phyloP scores from a whole-genome alignment of 768 basidiomycete genomes.

The Tylopilus cervinicoccineus region DNA sequence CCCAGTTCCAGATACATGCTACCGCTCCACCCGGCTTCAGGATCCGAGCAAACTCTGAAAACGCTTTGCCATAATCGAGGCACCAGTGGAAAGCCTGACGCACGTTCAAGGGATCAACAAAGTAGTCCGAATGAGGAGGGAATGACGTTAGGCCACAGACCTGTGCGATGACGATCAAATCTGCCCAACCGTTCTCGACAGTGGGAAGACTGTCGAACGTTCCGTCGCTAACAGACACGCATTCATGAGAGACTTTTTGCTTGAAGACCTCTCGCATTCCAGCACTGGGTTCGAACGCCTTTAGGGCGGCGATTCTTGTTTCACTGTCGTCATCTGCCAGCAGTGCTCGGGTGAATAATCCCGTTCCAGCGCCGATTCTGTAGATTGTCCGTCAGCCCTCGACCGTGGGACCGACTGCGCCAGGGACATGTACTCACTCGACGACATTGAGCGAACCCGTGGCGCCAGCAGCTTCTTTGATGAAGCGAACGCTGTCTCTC shows the following conservation, averaged over 20 bases:
- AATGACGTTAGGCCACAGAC: conserved; percentile 30
- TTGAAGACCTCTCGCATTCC: conserved; percentile 81
- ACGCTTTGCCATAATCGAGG: conserved; percentile 69
- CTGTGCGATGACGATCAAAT: conserved; percentile 76
- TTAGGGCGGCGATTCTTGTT: conserved; percentile 46
- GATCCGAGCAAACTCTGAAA: conserved; percentile 73
- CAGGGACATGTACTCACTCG: too few relatives aligned
- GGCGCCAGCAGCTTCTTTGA: conserved; percentile 45
- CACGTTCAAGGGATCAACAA: conserved; percentile 7
- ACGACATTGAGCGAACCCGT: conserved; percentile 53
- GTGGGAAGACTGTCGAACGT: conserved; percentile 59
- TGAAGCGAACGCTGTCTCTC: conserved; percentile 51
- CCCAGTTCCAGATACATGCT: conserved; percentile 87
- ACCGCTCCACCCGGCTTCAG: conserved; percentile 69
- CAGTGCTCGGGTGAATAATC: conserved; percentile 83
- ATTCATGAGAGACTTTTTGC: conserved; percentile 49
- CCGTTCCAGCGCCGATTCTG: conserved; percentile 83
- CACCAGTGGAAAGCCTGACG: conserved; percentile 92
- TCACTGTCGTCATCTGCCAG: conserved; percentile 60
- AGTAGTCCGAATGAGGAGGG: background rate
- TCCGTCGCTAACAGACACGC: conserved; percentile 56
- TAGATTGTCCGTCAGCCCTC: background rate
- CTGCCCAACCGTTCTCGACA: conserved; percentile 67
- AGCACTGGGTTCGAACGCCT: conserved; percentile 77
- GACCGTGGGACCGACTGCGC: too few relatives aligned